Conservation (phyloP, 2,329 filamentous ascomycete genomes). For the Arthroderma sp. region DNA sequence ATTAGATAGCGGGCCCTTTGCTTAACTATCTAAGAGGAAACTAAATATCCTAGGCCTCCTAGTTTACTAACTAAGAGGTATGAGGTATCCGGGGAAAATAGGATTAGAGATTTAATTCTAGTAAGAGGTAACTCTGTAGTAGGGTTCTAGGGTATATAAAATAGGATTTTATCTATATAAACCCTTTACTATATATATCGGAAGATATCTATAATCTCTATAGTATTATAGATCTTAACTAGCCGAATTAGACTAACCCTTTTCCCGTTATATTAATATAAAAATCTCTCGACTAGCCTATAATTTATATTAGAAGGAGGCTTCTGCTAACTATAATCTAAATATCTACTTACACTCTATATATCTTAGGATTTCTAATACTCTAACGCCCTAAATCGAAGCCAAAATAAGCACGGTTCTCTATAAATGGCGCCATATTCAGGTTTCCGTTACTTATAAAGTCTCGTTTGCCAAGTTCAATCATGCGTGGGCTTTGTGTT, state of each 20-base stretch:
- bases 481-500: neutral
- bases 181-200: conserved; percentile 18
- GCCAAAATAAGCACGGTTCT: conserved; percentile 11
- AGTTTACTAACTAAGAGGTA: conserved; percentile 19
- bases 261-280: neutral
- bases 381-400: conserved; percentile 9
- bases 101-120: neutral
- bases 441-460: conserved; percentile 4
- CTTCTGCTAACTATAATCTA: neutral
- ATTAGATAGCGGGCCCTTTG: conserved; percentile 21
- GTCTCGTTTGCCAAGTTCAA: conserved; percentile 15
- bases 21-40: conserved; percentile 18
- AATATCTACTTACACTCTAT: neutral
- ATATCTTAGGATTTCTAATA: neutral
- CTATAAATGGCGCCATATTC: conserved; percentile 8
- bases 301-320: neutral
- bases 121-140: neutral
- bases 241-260: conserved; percentile 22
- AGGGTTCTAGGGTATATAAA: neutral
- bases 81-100: conserved; percentile 5
- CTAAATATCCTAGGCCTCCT: conserved; percentile 19
- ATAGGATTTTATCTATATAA: neutral
- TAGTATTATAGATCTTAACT: conserved; percentile 19
- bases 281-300: neutral
- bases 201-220: conserved; percentile 20